Evolutionary conservation across 768 basidiomycete species (phyloP), one percentile per base, ranked within the genome.

Genomic region (Psilocybe azurescens): DNA sequence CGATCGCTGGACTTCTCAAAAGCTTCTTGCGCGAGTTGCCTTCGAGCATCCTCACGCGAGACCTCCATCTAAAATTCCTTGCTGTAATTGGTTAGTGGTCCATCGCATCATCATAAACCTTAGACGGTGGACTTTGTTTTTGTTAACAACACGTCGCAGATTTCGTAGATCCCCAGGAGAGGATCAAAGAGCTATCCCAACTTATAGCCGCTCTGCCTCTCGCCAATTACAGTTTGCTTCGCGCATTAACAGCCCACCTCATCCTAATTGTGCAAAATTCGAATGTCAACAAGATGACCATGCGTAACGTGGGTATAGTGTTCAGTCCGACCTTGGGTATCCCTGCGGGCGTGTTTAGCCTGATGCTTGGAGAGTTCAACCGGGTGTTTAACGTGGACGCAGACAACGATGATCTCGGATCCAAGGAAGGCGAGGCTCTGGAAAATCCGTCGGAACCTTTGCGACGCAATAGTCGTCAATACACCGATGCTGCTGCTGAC

Each of bases 231-330:
- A 94, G 90, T 60, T 82, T 99, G 18, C 87, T 99, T 61, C 91
- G 97, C 39, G 96, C 97, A 14, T 83, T 99, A 59, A 96, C 91
- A 1, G 94, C 96, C 28, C 97, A 99, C 75, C 82, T 99, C 63
- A 97, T 98, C 67, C 82, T 95, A 48, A 92, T 99, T 68, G 95
- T 99, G 49, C 90, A 94, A 75, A 95, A 99, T 72, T 86, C 95
- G 16, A 69, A 83, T 47, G 78, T 91, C 61, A 97, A 97, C 87
- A 99, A 96, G 81, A 99, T 99, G 97, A 96, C 92, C 46, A 90
- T 99, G 87, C 89, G 97, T 50, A 99, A 99, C 73, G 94, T 99
- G 29, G 96, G 97, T 16, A 99, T 99, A 62, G 97, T 99, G 24
- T 98, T 99, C 78, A 96, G 95, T 66, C 97, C 97, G 2, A 99